Base-by-base conservation (phyloP, 371 early-diverging fungal species). In the Dinochytrium kinnereticum region DNA sequence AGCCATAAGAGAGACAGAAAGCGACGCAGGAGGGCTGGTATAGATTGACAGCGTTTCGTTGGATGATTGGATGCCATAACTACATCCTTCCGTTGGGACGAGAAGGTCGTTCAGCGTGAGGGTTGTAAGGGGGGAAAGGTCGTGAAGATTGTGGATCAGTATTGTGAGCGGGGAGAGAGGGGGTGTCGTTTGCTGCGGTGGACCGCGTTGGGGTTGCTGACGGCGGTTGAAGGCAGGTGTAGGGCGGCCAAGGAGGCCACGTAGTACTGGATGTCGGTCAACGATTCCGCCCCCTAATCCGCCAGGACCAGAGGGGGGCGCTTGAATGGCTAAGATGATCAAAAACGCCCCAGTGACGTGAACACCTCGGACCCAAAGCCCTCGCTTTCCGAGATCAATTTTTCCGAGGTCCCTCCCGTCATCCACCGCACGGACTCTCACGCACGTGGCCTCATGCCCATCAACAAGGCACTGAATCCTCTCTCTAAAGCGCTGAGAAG, bases 161-260 rank as follows among this genome's bases (percentile, higher is more conserved):
- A 53, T 7, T 13, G 26, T 53, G 55, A 53, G 26, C 7, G 55
- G 55, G 55, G 55, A 53, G 13, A 53, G 55, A n/a, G 55, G 55
- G 5, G 55, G 55, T 5, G 55, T n/a, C 26, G 55, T n/a, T 13
- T 7, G 26, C 7, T 26, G 26, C 24, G 5, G 55, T 5, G n/a
- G 55, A n/a, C 26, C 26, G 24, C 26, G 55, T 5, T 26, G 26
- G 55, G 5, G 7, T 13, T n/a, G 55, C 24, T 13, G n/a, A 5
- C 26, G 55, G 5, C 49, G 21, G 49, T 44, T 10, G 13, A 10
- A 44, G 49, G 13, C 49, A 21, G 55, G 5, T 53, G n/a, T 5
- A 26, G n/a, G 55, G 26, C 55, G n/a, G 5, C 55, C 55, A 26
- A 53, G 55, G n/a, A 53, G 13, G 24, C 5, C 26, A 26, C 55